Percentiles rank a stretch among this genome's conserved stretches.
These are phyloP conservation scores for Umbelopsis isabellina DNA, from an alignment of 192 early-diverging fungal genomes.

Conservation along the genomic window DNA sequence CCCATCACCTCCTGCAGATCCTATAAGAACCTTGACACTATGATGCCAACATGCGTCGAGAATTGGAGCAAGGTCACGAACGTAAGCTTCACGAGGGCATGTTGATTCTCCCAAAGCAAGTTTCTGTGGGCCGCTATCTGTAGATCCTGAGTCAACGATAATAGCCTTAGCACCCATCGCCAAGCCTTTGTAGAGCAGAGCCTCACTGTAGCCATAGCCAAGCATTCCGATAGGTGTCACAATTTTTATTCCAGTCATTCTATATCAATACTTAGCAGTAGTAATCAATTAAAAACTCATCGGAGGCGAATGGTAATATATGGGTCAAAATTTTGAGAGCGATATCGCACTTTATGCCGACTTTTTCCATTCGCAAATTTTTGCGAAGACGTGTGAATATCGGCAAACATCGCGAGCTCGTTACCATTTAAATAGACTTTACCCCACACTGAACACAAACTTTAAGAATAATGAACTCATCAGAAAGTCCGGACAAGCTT, in stretches of 20 bases:
- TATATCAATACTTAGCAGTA: too few relatives aligned
- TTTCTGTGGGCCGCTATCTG: conserved; percentile 26
- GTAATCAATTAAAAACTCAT: too few relatives aligned
- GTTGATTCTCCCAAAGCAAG: conserved; percentile 23
- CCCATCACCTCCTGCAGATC: conserved; percentile 23
- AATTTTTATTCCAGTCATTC: conserved; percentile 8
- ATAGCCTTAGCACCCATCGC: conserved; percentile 25
- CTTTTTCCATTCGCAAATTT: too few relatives aligned
- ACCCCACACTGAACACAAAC: not conserved
- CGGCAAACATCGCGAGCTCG: conserved; percentile 5
- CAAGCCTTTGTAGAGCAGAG: conserved; percentile 11
- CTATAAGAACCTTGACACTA: conserved; percentile 17
- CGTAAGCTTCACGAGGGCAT: conserved; percentile 22
- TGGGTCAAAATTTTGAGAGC: not conserved
- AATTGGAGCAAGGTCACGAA: conserved; percentile 11
- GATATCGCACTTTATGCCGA: conserved; percentile 10
- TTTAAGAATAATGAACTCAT: not conserved
- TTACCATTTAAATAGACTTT: not conserved
- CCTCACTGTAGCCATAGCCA: conserved; percentile 15
- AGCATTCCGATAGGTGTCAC: conserved; percentile 17
- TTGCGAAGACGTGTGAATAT: conserved; percentile 7
- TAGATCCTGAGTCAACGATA: conserved; percentile 25
- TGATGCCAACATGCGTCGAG: conserved; percentile 28
- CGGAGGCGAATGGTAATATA: not conserved
- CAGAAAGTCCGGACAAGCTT: not conserved